A percentile compares a stretch with the other conserved stretches of the same genome.
Evolutionary conservation across 2,329 filamentous ascomycete species (phyloP).

Genomic region (Alternaria postmessia): DNA sequence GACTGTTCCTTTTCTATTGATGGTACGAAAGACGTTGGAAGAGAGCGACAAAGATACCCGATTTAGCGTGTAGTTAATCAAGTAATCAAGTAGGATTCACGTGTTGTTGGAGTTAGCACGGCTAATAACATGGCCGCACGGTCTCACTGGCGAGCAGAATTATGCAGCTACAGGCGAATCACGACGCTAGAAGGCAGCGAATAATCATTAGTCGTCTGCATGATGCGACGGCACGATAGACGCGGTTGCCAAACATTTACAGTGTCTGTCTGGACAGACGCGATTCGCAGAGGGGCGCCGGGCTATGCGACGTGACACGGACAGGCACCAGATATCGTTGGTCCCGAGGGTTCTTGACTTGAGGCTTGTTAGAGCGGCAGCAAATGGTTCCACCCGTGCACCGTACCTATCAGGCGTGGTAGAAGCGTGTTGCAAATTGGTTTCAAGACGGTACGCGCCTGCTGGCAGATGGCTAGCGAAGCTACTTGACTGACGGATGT

Average conservation of each 20-base stretch:
- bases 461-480: background rate
- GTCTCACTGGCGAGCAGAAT: conserved; percentile 28
- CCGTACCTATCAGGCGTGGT: conserved; percentile 29
- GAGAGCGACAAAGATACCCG: conserved; percentile 23
- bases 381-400: background rate
- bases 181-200: conserved; percentile 15
- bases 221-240: background rate
- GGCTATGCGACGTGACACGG: background rate
- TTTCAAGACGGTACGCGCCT: conserved; percentile 39
- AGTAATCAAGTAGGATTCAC: conserved; percentile 9
- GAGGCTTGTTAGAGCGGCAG: background rate
- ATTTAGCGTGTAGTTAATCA: background rate
- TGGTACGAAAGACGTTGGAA: background rate
- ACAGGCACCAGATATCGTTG: background rate
- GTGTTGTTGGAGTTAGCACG: conserved; percentile 13
- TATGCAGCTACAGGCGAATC: conserved; percentile 25
- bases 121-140: conserved; percentile 23
- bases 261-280: background rate
- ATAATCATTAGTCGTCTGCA: conserved; percentile 1
- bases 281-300: background rate
- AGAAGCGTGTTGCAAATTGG: conserved; percentile 36
- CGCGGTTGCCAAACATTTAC: background rate
- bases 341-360: background rate
- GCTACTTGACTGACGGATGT: conserved; percentile 1
- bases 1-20: conserved; percentile 46